Base-by-base conservation (phyloP, 2,329 filamentous ascomycete species). In the Chrysoporthe deuterocubensis region DNA sequence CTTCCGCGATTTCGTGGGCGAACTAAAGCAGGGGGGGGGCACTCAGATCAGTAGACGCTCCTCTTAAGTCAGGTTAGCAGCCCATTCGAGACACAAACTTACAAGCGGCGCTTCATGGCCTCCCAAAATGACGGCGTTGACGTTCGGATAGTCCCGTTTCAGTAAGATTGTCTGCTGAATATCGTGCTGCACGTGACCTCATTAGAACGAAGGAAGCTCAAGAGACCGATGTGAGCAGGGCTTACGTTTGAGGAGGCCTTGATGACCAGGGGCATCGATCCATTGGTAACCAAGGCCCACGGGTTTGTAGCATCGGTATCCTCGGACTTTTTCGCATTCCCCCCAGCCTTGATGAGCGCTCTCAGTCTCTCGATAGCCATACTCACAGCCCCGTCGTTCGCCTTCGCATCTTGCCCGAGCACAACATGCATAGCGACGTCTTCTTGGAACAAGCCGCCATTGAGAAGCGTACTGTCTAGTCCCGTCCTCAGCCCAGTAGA, bases 371-470 rank as follows among this genome's bases (percentile, higher is more conserved):
- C 74, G 50, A 76, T 68, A n/a, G 72, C 72, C 43, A 59, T 68
- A 65, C 72, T 75, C 4, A 73, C 70, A 18, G 72, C 72, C 6
- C 73, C 71, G 6, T 73, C 69, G 46, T 72, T 72, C 43, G 71
- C 75, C 64, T 73, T 79, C 0, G 76, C 75, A 13, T 69, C 72
- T 43, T 79, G 77, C 16, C 79, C 80, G 48, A 83, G 70, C 18
- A 71, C 66, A 66, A 82, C 75, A 72, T 83, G 81, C 54, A 83
- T 68, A 3, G 78, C 81, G 3, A 82, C 79, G 54, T 83, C 80
- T 40, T 78, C 77, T 65, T 78, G 74, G 68, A 81, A 79, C 40
- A 83, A 75, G 0, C 78, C 81, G 3, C 80, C 80, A 67, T 83
- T 72, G 7, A 81, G 71, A n/a, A 80, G 68, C 13, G 73, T 78